phyloP scores from a whole-genome alignment of 257 asterid species.

The Forsythia viridissima region DNA sequence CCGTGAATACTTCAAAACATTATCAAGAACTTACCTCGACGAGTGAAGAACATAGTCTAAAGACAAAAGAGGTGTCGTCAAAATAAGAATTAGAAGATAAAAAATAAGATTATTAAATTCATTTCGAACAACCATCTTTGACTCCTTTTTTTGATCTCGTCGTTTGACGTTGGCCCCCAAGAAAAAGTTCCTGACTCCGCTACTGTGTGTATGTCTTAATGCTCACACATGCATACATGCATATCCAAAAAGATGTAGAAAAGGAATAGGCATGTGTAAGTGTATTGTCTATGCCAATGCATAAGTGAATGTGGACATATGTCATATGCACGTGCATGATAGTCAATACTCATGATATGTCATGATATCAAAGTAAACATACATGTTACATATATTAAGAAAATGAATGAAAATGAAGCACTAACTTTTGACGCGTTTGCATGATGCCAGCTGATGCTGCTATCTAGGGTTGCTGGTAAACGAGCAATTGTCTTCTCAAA shows the following conservation, averaged over 20 bases:
- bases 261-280: not conserved
- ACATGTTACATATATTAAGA: no score
- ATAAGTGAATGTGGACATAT: not conserved
- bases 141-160: no score
- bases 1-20: no score
- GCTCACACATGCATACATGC: not conserved
- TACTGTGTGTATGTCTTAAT: not conserved
- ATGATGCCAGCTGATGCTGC: slow-evolving; percentile 96
- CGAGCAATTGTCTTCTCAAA: slow-evolving; percentile 91
- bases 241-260: not conserved
- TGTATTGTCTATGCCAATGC: not conserved
- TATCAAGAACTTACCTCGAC: no score
- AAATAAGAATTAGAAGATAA: no score
- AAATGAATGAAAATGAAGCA: slow-evolving; percentile 13
- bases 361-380: not conserved
- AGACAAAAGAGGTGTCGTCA: no score
- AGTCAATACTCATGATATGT: not conserved
- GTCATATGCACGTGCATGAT: not conserved
- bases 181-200: no score
- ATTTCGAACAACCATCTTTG: no score
- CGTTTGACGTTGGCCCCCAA: no score
- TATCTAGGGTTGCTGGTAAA: slow-evolving; percentile 47
- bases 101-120: no score
- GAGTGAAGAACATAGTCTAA: no score
- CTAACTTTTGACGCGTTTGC: slow-evolving; percentile 80